Evolutionary conservation across 2,329 filamentous ascomycete species (phyloP), one percentile per base, ranked within the genome.

Genomic region (Colletotrichum sp.): DNA sequence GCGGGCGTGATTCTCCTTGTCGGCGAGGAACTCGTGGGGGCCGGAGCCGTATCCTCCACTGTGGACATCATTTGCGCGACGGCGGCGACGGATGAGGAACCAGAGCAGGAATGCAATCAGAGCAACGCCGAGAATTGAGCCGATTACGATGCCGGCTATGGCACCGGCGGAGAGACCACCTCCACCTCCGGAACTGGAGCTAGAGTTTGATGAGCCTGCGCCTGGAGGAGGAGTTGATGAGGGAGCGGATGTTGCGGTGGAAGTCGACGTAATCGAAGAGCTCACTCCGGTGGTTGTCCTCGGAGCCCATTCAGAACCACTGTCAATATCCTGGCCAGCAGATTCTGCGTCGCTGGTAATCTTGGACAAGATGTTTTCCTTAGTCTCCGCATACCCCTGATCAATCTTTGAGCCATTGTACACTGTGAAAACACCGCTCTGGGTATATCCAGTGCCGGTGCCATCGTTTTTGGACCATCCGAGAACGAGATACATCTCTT

Each of bases 81-180:
- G 79, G 61, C 82, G 83, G 6, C 85, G 85, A 6, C 85, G 85
- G 32, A 88, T 78, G 66, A 89, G 79, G 77, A 87, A 86, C 84
- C 85, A 91, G 27, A 82, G 77, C 9, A 88, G 77, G 5, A 79
- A 82, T 7, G 79, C 84, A 77, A 88, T 75, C 60, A 89, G 70
- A 16, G 85, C 79, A 8, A 90, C 79, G 15, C 83, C 84, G 8
- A 82, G 82, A 6, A 87, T 75, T 12, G 81, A 82, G 8, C 84
- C 88, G 3, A 89, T 83, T 32, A 84, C 87, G 43, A 90, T 89
- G 58, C 89, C 88, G 22, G 85, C 86, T 43, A 87, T 87, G 69
- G 87, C 87, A 28, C 87, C 88, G 1, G 80, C 82, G 5, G 84
- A 81, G 5, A 89, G 82, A 4, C 83, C 80, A 48, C 34, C 28